Percentiles rank a stretch among this genome's conserved stretches.
Conservation (phyloP, 208 protist species). For the Trypanosoma melophagium region DNA sequence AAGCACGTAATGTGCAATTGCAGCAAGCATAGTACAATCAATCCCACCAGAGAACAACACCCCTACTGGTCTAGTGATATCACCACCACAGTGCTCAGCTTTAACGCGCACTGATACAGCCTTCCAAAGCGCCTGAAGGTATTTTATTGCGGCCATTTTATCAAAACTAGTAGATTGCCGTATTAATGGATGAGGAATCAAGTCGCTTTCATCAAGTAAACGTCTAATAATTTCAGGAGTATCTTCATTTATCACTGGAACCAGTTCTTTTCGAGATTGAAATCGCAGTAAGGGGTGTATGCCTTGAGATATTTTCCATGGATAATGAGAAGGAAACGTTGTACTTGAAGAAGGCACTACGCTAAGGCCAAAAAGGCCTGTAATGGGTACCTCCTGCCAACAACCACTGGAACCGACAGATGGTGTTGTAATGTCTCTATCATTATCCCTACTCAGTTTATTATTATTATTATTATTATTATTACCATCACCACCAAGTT, state of each 20-base stretch:
- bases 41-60: conserved; percentile 94
- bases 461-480: conserved; percentile 18
- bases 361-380: conserved; percentile 51
- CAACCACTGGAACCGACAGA: conserved; percentile 23
- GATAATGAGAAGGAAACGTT: conserved; percentile 25
- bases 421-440: conserved; percentile 1
- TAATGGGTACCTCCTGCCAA: conserved; percentile 70
- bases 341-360: conserved; percentile 9
- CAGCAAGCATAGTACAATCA: conserved; percentile 92
- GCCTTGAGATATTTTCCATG: conserved; percentile 32
- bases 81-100: conserved; percentile 49
- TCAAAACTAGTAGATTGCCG: conserved; percentile 9
- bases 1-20: conserved; percentile 85
- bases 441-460: neutral
- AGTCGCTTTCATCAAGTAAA: conserved; percentile 18
- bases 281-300: conserved; percentile 47
- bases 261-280: conserved; percentile 45
- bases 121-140: conserved; percentile 70
- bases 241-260: neutral
- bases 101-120: conserved; percentile 65
- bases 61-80: conserved; percentile 60
- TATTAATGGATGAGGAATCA: conserved; percentile 14
- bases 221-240: neutral
- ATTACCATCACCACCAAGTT: conserved; percentile 3
- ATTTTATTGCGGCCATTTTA: conserved; percentile 47